Base-by-base conservation (phyloP, 495 filamentous ascomycete species). In the Lophiostoma macrostomum region DNA sequence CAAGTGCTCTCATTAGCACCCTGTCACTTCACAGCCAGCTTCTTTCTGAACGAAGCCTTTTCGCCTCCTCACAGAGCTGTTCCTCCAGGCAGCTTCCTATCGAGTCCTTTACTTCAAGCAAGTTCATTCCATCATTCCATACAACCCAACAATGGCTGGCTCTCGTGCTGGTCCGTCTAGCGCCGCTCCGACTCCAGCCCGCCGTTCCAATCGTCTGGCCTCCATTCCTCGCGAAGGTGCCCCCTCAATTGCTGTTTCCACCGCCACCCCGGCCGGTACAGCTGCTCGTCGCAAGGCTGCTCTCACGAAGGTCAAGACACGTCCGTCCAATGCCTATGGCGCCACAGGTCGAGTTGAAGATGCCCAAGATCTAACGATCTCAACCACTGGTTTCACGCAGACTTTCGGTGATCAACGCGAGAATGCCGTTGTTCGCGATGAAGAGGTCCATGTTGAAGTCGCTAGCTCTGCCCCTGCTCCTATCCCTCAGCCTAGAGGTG, bases 321-420 rank as follows among this genome's bases (percentile, higher is more conserved):
- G 38, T 5, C 31, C 52, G 14, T 60, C 56, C 2, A 28, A 48
- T 22, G 56, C 60, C 2, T 64, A 64, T 28, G 60, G 60, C 28
- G 16, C 50, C 18, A 14, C 35, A 23, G 46, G 39, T 18, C 50
- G 50, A 3, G 13, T 43, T 13, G 41, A 23, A 10, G 41, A 14
- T 27, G 56, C 60, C 11, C 44, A 52, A 16, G 51, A 47, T 5
- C 31, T 64, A 2, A 27, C 30, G 1, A 44, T 49, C 30, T 43
- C 60, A 0, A 27, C 16, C 4, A 45, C 55, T 16, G 51, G 51
- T 1, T 64, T 64, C 25, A 27, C 39, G 7, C 45, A 64, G 28
- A 51, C 55, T 5, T 60, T 64, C 24, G 35, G 18, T 5, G 23
- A 22, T 1, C 40, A 44, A 16, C 55, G 60, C 27, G 38, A 29